Evolutionary conservation across 2,329 filamentous ascomycete species (phyloP).

Genomic region (Hypoxylon sp.): DNA sequence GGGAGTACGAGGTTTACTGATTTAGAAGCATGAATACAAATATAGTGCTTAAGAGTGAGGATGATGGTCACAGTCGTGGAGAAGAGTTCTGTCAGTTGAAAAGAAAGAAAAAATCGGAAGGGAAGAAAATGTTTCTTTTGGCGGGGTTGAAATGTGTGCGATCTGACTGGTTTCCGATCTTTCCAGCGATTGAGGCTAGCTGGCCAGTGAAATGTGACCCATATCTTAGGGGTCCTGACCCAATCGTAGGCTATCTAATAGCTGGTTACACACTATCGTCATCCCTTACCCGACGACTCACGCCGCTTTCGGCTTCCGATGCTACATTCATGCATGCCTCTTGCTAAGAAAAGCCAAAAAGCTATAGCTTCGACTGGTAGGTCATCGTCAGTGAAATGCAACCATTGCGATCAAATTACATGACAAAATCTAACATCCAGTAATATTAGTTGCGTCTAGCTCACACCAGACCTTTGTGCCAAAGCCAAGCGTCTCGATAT

Average conservation of each 20-base stretch:
- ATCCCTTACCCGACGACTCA: conserved; percentile 9
- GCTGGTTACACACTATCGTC: conserved; percentile 26
- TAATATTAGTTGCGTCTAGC: conserved; percentile 13
- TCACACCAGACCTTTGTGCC: not conserved
- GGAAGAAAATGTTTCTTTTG: conserved; percentile 27
- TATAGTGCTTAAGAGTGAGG: conserved; percentile 17
- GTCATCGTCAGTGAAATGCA: conserved; percentile 5
- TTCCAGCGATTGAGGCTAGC: conserved; percentile 14
- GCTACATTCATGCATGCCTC: too few relatives aligned
- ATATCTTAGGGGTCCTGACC: not conserved
- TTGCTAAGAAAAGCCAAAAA: too few relatives aligned
- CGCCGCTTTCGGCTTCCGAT: conserved; percentile 23
- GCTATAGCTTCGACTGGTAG: too few relatives aligned
- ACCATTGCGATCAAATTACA: conserved; percentile 11
- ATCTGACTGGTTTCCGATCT: conserved; percentile 33
- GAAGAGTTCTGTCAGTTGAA: conserved; percentile 24
- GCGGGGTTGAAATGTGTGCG: conserved; percentile 24
- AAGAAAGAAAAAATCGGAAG: conserved; percentile 13
- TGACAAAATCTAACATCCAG: not conserved
- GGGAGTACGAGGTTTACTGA: conserved; percentile 12
- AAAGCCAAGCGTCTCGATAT: conserved; percentile 9
- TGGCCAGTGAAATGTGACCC: conserved; percentile 21
- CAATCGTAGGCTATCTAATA: conserved; percentile 23
- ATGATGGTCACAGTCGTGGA: conserved; percentile 10
- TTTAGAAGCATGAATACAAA: too few relatives aligned